These are phyloP conservation scores for Xylaria nigripes DNA, from an alignment of 495 filamentous ascomycete species.

Conservation along the genomic window DNA sequence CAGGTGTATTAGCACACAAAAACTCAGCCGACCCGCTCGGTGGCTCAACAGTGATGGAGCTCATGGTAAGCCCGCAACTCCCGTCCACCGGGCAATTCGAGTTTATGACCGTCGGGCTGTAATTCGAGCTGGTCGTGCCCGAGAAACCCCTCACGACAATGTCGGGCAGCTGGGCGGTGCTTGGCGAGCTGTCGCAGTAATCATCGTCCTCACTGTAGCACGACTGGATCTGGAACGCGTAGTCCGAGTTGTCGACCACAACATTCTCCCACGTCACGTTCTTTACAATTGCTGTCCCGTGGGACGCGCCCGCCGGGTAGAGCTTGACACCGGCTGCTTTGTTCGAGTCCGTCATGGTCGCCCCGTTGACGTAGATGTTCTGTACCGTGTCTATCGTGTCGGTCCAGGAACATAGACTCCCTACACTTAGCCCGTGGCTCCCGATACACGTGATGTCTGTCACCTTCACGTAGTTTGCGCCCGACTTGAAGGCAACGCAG, in stretches of 20 bases:
- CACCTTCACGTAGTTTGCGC: slow-evolving; percentile 32
- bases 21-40: slow-evolving; percentile 28
- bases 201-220: slow-evolving; percentile 36
- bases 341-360: slow-evolving; percentile 35
- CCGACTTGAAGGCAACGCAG: slow-evolving; percentile 41
- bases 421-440: slow-evolving; percentile 37
- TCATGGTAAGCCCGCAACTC: slow-evolving; percentile 32
- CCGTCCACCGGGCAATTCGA: slow-evolving; percentile 34
- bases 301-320: slow-evolving; percentile 27
- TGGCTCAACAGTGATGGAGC: slow-evolving; percentile 27
- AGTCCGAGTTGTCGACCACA: slow-evolving; percentile 33
- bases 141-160: slow-evolving; percentile 32
- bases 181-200: slow-evolving; percentile 35
- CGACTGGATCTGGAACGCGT: slow-evolving; percentile 43
- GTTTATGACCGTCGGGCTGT: slow-evolving; percentile 33
- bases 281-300: slow-evolving; percentile 30
- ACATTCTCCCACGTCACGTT: slow-evolving; percentile 38
- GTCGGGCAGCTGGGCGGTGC: slow-evolving; percentile 28
- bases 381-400: slow-evolving; percentile 27
- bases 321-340: slow-evolving; percentile 41
- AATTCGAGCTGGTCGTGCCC: slow-evolving; percentile 34
- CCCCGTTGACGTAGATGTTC: slow-evolving; percentile 32
- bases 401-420: slow-evolving; percentile 26
- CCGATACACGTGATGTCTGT: slow-evolving; percentile 34
- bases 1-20: slow-evolving; percentile 36